Percentiles rank a stretch among this genome's conserved stretches.
These are phyloP conservation scores for Saturnispora zaruensis DNA, from an alignment of 805 yeast genomes.

Conservation along the genomic window DNA sequence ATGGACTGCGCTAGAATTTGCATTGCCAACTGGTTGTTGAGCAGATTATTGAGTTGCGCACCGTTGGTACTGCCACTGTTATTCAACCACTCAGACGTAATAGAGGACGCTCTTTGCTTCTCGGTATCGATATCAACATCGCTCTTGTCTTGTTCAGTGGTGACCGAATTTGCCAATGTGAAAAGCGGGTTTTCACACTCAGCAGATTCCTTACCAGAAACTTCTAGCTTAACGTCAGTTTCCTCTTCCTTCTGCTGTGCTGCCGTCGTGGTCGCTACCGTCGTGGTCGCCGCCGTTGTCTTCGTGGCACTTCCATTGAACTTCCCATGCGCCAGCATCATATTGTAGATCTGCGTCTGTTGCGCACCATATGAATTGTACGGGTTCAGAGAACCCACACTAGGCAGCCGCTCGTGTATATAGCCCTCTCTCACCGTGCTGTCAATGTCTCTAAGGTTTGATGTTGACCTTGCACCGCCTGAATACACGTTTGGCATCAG, in stretches of 20 bases:
- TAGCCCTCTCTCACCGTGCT: background rate
- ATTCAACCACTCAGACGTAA: background rate
- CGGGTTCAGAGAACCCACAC: conserved; percentile 6
- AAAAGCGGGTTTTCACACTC: conserved; percentile 22
- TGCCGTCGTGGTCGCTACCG: no score
- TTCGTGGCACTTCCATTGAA: no score
- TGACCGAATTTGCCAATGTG: conserved; percentile 26
- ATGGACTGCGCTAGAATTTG: conserved; percentile 7
- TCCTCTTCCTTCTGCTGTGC: no score
- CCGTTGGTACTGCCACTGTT: background rate
- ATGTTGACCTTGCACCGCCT: conserved; percentile 7
- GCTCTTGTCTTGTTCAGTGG: background rate
- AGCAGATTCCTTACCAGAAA: background rate
- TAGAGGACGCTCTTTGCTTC: background rate
- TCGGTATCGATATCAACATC: background rate
- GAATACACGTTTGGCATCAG: background rate
- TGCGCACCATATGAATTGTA: conserved; percentile 2
- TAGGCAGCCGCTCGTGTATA: background rate
- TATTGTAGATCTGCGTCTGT: background rate
- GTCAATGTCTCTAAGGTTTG: conserved; percentile 4
- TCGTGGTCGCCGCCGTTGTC: no score
- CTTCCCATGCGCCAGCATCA: background rate
- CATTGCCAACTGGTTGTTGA: conserved; percentile 5
- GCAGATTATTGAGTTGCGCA: background rate
- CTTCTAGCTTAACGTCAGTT: background rate